Evolutionary conservation across 176 grass and related monocot species (phyloP).

Genomic region (Cenchrus fungigraminus): DNA sequence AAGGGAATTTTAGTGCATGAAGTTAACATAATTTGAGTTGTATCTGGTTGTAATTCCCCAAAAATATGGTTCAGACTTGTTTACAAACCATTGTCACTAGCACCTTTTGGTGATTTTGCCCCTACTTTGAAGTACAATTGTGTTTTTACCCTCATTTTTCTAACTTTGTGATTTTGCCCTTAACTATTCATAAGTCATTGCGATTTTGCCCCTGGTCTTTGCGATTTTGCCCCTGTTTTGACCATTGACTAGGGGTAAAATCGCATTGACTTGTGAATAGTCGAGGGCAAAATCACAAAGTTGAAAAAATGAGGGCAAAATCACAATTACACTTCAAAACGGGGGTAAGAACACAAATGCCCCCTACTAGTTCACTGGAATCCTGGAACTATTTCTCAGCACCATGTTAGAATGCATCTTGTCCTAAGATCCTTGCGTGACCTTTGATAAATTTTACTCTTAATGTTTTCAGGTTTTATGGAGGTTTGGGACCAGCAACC

Average conservation of each 20-base stretch:
- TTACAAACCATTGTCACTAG: background rate
- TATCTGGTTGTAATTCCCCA: background rate
- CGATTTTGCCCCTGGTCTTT: too few relatives aligned
- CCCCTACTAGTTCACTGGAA: background rate
- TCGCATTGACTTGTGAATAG: too few relatives aligned
- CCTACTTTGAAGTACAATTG: too few relatives aligned
- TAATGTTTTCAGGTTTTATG: conserved; percentile 67
- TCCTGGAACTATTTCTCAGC: background rate
- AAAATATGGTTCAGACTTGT: background rate
- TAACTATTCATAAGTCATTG: too few relatives aligned
- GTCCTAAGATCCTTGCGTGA: background rate
- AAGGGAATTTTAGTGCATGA: background rate
- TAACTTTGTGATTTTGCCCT: too few relatives aligned
- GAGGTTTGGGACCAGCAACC: conserved; percentile 71
- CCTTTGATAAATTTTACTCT: background rate
- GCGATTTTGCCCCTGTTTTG: too few relatives aligned
- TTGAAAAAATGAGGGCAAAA: too few relatives aligned
- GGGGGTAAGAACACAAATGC: too few relatives aligned
- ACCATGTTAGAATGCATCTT: conserved; percentile 6
- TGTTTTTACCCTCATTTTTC: too few relatives aligned
- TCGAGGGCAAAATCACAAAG: too few relatives aligned
- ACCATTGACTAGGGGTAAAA: too few relatives aligned
- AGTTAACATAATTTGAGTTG: conserved; percentile 14
- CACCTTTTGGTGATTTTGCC: background rate
- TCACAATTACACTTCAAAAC: too few relatives aligned